Evolutionary conservation across 129 eudicot genomes (phyloP), one percentile per base, ranked within the genome.

Genomic region (Helianthus tuberosus): DNA sequence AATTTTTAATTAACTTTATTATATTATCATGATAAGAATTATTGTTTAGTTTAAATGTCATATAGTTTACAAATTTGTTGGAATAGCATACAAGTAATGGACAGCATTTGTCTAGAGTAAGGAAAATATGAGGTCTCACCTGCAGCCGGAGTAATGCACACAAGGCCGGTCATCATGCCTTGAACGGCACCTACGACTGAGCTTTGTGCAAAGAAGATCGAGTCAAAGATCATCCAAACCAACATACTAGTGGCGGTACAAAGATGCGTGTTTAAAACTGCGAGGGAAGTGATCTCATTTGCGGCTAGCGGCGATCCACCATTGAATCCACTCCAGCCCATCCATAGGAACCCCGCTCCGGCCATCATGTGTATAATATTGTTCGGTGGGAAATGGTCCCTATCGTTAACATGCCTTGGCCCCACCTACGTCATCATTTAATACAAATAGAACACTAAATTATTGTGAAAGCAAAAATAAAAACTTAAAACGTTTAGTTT

Each of bases 131-230:
- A 48, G 14, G 32, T 55, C 29, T 47, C 6, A 87, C 92, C 96
- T 64, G 96, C 96, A 13, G 84, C 96, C 0, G 96, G 96, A 23
- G 96, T 90, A 57, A 90, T 90, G 86, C 96, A 90, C 8, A 90
- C 96, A 46, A 90, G 96, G 62, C 96, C 96, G 0, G 96, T 90
- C 80, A 90, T 90, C 94, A 90, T 90, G 64, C 96, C 96, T 76
- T 90, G 96, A 4, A 90, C 84, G 0, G 91, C 93, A 0, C 96
- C 96, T 8, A 90, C 80, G 54, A 90, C 96, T 10, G 96, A 90
- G 81, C 94, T 87, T 77, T 90, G 88, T 14, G 69, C 69, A 35
- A 87, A 80, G 66, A 83, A 74, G 41, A 80, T 75, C 80, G 88
- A 75, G 80, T 90, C 96, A 2, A 90, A 77, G 67, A 80, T 71